phyloP scores from a whole-genome alignment of 257 asterid genomes.

The Anisodus acutangulus region DNA sequence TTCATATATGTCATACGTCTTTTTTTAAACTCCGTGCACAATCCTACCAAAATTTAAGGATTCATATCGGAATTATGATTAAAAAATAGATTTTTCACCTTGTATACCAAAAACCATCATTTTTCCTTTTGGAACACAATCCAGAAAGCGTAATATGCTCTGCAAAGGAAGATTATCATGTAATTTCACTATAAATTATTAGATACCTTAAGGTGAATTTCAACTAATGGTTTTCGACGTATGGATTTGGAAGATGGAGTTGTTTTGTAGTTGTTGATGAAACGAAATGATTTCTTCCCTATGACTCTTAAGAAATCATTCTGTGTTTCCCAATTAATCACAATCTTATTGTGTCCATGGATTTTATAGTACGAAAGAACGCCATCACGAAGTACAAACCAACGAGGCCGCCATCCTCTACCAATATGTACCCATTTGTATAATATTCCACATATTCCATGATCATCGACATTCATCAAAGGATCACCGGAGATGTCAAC shows the following conservation, averaged over 20 bases:
- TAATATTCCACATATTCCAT: constrained; percentile 37
- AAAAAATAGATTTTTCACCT: not conserved
- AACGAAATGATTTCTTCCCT: constrained; percentile 32
- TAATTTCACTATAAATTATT: not conserved
- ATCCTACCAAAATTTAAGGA: not conserved
- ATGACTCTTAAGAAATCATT: not conserved
- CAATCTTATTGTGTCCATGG: constrained; percentile 29
- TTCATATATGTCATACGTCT: not conserved
- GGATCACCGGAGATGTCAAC: not conserved
- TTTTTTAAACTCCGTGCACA: too few relatives aligned
- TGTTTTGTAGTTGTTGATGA: not conserved
- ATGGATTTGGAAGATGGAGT: not conserved
- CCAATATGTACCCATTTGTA: constrained; percentile 39
- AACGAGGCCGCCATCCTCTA: constrained; percentile 39
- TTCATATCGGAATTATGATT: not conserved
- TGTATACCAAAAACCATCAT: not conserved
- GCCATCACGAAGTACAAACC: constrained; percentile 39
- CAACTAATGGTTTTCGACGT: constrained; percentile 30
- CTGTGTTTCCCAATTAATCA: constrained; percentile 24
- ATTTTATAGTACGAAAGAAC: constrained; percentile 36
- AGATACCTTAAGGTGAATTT: constrained; percentile 35
- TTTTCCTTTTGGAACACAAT: not conserved
- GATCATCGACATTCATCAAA: too few relatives aligned
- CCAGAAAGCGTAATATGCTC: not conserved
- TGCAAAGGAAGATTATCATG: not conserved